phyloP scores from a whole-genome alignment of 2,329 filamentous ascomycete genomes.

The Alternaria sp. region DNA sequence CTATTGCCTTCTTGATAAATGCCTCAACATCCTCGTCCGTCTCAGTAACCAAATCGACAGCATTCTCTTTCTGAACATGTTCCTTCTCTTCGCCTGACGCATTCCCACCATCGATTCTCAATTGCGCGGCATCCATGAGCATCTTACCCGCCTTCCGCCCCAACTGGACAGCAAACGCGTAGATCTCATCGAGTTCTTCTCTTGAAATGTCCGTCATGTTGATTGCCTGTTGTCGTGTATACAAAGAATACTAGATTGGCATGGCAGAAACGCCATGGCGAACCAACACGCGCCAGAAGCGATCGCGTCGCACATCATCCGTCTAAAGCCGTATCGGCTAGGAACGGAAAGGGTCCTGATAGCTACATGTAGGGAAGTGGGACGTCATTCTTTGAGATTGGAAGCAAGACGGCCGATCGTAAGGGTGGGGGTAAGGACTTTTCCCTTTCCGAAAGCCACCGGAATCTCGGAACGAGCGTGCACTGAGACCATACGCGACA shows the following conservation, averaged over 20 bases:
- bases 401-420: constrained; percentile 6
- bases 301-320: constrained; percentile 3
- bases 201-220: constrained; percentile 39
- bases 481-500: background rate
- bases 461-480: constrained; percentile 13
- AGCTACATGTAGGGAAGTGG: background rate
- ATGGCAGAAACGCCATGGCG: background rate
- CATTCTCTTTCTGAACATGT: constrained; percentile 74
- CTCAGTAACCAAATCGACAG: constrained; percentile 81
- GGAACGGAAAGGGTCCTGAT: constrained; percentile 3
- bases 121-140: constrained; percentile 70
- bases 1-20: constrained; percentile 71
- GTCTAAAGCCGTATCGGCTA: constrained; percentile 17
- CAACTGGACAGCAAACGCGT: constrained; percentile 74
- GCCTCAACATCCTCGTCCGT: constrained; percentile 78
- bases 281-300: background rate
- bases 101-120: constrained; percentile 58
- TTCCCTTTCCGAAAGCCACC: constrained; percentile 17
- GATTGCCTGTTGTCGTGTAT: background rate
- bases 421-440: constrained; percentile 17
- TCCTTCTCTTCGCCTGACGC: constrained; percentile 42
- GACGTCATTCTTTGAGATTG: background rate
- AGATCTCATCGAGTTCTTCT: constrained; percentile 69
- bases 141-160: constrained; percentile 75
- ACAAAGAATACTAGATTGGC: background rate